Evolutionary conservation across 148 eudicot species (phyloP), one percentile per base, ranked within the genome.

Genomic region (Cornus kousa): DNA sequence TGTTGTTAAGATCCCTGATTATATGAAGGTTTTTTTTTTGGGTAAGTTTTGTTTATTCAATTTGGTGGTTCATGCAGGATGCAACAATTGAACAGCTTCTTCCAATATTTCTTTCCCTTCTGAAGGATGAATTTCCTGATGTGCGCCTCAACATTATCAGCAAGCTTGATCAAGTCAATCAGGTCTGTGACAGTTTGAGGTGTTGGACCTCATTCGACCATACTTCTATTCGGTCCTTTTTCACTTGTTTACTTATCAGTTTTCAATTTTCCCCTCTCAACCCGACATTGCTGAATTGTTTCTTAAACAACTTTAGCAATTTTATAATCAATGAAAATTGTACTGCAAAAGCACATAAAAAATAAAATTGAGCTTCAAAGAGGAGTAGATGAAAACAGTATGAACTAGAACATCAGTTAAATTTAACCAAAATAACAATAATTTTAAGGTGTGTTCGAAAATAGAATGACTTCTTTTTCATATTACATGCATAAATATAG

Each of bases 91-190:
- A 93, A 84, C 97, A 95, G 77, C 98, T 95, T 85, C 91, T 95
- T 76, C 98, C 98, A 28, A 93, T 95, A 57, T 95, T 95, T 72
- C 94, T 95, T 62, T 95, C 98, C 62, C 98, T 95, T 74, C 83
- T 95, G 64, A 95, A 95, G 81, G 98, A 95, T 80, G 98, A 95
- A 75, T 95, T 93, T 82, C 98, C 98, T 31, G 98, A 95, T 82
- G 98, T 95, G 31, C 98, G 98, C n/a, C 90, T 95, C 64, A 95
- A 93, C 77, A 93, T 95, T 77, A 95, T 95, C 78, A 95, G 98
- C 91, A 95, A 95, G 88, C 95, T 95, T 76, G 98, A 95, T 87
- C 97, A 95, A 93, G 98, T 95, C 59, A 95, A 95, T 77, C 94
- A 95, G 98, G 98, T 91, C 16, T 81, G 85, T 82, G 46, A 5